Percentiles rank a stretch among this genome's conserved stretches.
phyloP scores from a whole-genome alignment of 441 rosid species.

The Biscutella laevigata region DNA sequence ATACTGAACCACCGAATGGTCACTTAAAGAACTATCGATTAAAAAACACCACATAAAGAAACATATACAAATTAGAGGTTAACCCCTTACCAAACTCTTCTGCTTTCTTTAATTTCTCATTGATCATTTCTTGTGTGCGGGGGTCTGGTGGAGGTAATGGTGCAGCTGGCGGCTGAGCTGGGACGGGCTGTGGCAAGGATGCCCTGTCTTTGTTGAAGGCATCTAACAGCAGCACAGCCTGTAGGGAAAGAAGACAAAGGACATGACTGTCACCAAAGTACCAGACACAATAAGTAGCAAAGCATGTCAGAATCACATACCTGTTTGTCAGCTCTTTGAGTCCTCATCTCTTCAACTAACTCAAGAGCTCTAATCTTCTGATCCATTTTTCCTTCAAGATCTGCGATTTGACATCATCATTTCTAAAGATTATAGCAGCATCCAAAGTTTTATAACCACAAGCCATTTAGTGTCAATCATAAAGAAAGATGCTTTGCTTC shows the following conservation, averaged over 20 bases:
- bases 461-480: neutral
- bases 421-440: slow-evolving; percentile 2
- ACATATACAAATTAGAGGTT: neutral
- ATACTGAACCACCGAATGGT: neutral
- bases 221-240: slow-evolving; percentile 92
- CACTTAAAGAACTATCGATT: neutral
- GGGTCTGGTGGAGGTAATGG: slow-evolving; percentile 75
- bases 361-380: slow-evolving; percentile 79
- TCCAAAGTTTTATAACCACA: neutral
- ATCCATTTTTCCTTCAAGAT: slow-evolving; percentile 93
- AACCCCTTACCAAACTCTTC: slow-evolving; percentile 82
- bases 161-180: slow-evolving; percentile 62
- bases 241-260: slow-evolving; percentile 22
- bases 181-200: slow-evolving; percentile 79
- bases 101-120: slow-evolving; percentile 92
- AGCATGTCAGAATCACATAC: slow-evolving; percentile 28
- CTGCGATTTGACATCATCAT: slow-evolving; percentile 30
- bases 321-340: slow-evolving; percentile 91
- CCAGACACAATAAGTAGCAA: neutral
- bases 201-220: slow-evolving; percentile 99
- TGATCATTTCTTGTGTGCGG: slow-evolving; percentile 95
- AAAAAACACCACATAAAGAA: neutral
- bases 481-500: neutral
- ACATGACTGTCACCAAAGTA: slow-evolving; percentile 3
- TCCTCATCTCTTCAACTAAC: slow-evolving; percentile 89